Conservation (phyloP, 805 yeast genomes). For the Spathaspora hagerdaliae region DNA sequence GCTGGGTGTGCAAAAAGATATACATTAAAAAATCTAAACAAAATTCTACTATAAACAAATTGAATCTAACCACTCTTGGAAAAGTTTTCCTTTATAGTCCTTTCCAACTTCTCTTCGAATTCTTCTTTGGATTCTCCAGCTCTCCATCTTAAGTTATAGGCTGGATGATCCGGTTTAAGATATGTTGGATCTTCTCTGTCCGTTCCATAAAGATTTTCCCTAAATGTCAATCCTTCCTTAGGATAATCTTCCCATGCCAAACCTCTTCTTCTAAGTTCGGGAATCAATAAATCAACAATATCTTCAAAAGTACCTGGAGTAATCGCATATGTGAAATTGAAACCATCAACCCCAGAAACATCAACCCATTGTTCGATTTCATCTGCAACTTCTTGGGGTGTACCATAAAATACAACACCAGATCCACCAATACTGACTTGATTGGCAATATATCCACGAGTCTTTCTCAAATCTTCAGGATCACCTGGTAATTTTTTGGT, state of each 20-base stretch:
- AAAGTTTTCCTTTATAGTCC: constrained; percentile 2
- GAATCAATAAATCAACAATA: constrained; percentile 31
- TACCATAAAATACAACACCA: constrained; percentile 33
- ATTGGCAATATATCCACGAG: constrained; percentile 23
- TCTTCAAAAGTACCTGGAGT: constrained; percentile 35
- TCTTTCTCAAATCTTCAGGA: constrained; percentile 15
- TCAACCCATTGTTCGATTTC: constrained; percentile 36
- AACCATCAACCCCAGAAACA: constrained; percentile 40
- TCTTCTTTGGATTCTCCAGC: constrained; percentile 23
- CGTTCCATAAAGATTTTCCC: constrained; percentile 33
- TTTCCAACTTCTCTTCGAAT: constrained; percentile 15
- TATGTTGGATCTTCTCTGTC: constrained; percentile 17
- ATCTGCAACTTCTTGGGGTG: constrained; percentile 35
- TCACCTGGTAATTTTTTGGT: constrained; percentile 27
- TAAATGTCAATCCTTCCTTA: constrained; percentile 27
- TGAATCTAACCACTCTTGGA: not conserved
- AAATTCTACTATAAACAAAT: not conserved
- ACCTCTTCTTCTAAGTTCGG: constrained; percentile 33
- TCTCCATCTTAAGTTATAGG: constrained; percentile 20
- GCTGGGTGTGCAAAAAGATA: too few relatives aligned
- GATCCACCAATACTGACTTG: constrained; percentile 23
- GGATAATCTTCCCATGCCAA: constrained; percentile 35
- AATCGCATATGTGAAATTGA: constrained; percentile 36
- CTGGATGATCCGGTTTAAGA: constrained; percentile 15
- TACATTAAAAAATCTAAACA: too few relatives aligned